phyloP scores from a whole-genome alignment of 495 filamentous ascomycete genomes.

The Penicillium bialowiezense region DNA sequence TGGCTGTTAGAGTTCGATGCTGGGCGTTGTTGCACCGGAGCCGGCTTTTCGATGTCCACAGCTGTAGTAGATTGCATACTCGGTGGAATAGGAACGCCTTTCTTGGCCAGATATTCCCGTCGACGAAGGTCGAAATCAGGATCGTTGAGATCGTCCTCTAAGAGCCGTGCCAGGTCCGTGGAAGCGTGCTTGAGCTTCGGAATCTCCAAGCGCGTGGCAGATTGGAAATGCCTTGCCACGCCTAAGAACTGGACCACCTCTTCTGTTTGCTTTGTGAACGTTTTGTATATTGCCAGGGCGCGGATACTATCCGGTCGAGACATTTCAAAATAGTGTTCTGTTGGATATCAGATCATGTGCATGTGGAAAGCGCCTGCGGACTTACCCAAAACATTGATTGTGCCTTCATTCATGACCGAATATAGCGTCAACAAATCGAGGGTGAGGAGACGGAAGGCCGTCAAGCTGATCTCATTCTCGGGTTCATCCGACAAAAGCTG shows the following conservation, averaged over 20 bases:
- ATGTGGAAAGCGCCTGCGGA: not conserved
- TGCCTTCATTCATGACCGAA: conserved; percentile 93
- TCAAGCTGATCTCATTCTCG: conserved; percentile 96
- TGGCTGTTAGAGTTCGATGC: conserved; percentile 15
- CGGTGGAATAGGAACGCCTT: conserved; percentile 52
- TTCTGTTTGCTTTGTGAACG: conserved; percentile 89
- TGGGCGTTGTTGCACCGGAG: conserved; percentile 17
- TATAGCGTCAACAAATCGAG: conserved; percentile 88
- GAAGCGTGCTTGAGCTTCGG: conserved; percentile 98
- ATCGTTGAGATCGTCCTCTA: conserved; percentile 95
- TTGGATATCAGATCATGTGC: conserved; percentile 13
- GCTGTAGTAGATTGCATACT: conserved; percentile 50
- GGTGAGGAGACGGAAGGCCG: conserved; percentile 90
- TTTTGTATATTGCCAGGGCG: conserved; percentile 89
- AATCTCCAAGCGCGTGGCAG: conserved; percentile 87
- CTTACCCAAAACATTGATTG: conserved; percentile 94
- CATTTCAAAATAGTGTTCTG: conserved; percentile 98
- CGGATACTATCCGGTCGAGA: conserved; percentile 89
- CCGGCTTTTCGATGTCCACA: conserved; percentile 13
- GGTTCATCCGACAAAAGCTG: conserved; percentile 83
- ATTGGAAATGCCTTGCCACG: conserved; percentile 83
- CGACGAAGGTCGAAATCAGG: conserved; percentile 94
- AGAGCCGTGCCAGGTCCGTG: conserved; percentile 78
- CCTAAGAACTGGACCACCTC: conserved; percentile 87
- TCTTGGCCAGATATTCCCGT: conserved; percentile 83